Evolutionary conservation across 164 flowering plant genomes (phyloP).

Genomic region (Cinnamomum micranthum): DNA sequence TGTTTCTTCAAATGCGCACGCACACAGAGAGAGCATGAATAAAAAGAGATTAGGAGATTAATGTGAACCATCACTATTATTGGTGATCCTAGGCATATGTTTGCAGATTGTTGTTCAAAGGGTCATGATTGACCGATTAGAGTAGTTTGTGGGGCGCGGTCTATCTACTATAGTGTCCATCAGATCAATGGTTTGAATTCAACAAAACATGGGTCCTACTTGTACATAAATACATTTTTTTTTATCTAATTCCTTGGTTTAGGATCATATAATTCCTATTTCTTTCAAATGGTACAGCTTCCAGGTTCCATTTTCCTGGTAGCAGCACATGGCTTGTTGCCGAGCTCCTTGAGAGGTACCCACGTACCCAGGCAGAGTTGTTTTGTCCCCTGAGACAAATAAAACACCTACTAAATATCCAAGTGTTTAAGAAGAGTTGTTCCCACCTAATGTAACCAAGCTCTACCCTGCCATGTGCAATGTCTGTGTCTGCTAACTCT

Average conservation of each 20-base stretch:
- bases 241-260: not conserved
- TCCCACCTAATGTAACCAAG: not conserved
- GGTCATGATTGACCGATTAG: not conserved
- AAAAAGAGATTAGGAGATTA: too few species aligned
- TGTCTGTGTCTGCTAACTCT: not conserved
- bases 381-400: not conserved
- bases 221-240: not conserved
- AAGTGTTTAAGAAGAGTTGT: not conserved
- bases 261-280: not conserved
- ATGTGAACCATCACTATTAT: too few species aligned
- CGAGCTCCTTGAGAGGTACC: not conserved
- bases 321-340: too few species aligned
- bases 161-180: not conserved
- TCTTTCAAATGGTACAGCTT: not conserved
- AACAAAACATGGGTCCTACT: not conserved
- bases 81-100: not conserved
- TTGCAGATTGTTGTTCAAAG: not conserved
- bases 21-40: not conserved
- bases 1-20: not conserved
- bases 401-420: not conserved
- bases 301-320: not conserved
- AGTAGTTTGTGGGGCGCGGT: too few species aligned
- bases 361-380: not conserved
- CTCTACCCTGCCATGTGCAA: not conserved
- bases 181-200: not conserved